Evolutionary conservation across 805 yeast species (phyloP), one percentile per base, ranked within the genome.

Genomic region (Saccharomycopsis microspora): DNA sequence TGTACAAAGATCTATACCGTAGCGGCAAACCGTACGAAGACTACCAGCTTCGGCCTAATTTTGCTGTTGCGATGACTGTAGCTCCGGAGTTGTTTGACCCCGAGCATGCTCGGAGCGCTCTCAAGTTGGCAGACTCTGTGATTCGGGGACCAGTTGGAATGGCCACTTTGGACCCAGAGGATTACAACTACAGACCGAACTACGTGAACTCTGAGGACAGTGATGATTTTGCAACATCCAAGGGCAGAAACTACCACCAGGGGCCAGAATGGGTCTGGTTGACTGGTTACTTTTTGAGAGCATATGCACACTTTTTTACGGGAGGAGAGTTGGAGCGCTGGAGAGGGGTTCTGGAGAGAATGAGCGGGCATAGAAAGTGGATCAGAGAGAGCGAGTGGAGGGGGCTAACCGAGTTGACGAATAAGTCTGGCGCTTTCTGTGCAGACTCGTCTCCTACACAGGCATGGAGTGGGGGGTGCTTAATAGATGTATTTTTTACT

Each of bases 231-330:
- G 87, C 94, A 0, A 88, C 97, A 0, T 73, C 97, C 2, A 87
- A 88, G 64, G 98, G 98, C 32, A 76, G 97, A 58, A 93, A 93
- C 65, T 90, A 90, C 62, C 98, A 90, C 64, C 97, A 90, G 66
- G 98, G 98, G 1, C 98, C 98, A 2, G 98, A 93, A 61, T 90
- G 98, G 98, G 84, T 85, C 34, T 90, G 97, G 97, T 75, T 80
- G 50, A 71, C 74, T 30, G 98, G 98, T 3, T 88, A 78, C 63
- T 90, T 87, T 60, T 65, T 93, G 55, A 75, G 97, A 54, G 95
- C 97, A 0, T 79, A 71, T 57, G 67, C 76, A 37, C 62, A 66
- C 42, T 77, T 82, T 59, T 49, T 56, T 43, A 54, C 56, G 7
- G 55, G 62, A 33, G 64, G 62, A 8, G 47, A 41, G 5, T 65